These are phyloP conservation scores for Taxillus chinensis DNA, from an alignment of 164 flowering plant species.

Conservation along the genomic window DNA sequence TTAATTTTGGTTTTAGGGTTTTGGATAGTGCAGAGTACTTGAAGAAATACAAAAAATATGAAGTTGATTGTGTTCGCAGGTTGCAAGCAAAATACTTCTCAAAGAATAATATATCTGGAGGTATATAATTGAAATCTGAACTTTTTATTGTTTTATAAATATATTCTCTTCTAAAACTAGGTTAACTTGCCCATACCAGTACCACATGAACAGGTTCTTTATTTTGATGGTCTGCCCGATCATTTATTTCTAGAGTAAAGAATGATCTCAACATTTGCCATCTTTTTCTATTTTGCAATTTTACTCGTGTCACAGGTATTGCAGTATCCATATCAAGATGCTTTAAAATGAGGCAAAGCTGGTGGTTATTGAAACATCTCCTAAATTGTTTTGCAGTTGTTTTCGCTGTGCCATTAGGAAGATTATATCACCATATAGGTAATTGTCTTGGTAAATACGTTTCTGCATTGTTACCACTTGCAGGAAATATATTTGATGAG, in stretches of 20 bases:
- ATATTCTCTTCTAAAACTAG: not conserved
- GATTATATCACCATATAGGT: not conserved
- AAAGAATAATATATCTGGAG: conserved; percentile 38
- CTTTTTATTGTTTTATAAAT: not conserved
- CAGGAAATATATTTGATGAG: conserved; percentile 39
- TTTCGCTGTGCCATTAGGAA: not conserved
- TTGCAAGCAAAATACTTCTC: conserved; percentile 49
- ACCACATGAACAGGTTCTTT: too few relatives aligned
- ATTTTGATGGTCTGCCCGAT: too few relatives aligned
- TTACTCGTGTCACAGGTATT: too few relatives aligned
- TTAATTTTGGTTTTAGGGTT: conserved; percentile 11
- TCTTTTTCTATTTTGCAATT: too few relatives aligned
- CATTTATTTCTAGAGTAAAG: too few relatives aligned
- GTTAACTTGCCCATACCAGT: not conserved
- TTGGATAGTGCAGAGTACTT: conserved; percentile 14
- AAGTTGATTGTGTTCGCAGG: conserved; percentile 31
- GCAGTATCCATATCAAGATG: too few relatives aligned
- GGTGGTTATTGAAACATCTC: too few relatives aligned
- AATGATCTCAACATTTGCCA: too few relatives aligned
- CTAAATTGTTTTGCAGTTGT: too few relatives aligned
- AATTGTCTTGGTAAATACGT: not conserved
- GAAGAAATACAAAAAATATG: conserved; percentile 35
- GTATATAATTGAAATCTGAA: conserved; percentile 14
- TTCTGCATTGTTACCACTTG: not conserved
- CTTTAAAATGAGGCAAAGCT: too few relatives aligned